A percentile compares a stretch with the other conserved stretches of the same genome.
These are phyloP conservation scores for Neurospora cerealis DNA, from an alignment of 495 filamentous ascomycete genomes.

Conservation along the genomic window DNA sequence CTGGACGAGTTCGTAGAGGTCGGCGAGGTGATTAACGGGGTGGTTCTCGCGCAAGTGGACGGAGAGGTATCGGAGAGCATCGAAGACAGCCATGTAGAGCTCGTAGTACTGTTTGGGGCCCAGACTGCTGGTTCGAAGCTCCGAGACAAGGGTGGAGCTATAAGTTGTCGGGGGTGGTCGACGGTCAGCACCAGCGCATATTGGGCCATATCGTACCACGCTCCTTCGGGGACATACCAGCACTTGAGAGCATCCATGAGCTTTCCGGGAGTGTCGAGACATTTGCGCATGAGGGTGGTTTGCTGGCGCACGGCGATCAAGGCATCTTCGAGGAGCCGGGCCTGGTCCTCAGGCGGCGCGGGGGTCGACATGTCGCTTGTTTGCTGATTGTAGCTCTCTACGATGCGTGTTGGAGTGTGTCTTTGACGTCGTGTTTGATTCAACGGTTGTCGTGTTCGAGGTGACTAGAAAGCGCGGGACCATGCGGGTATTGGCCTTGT, in stretches of 20 bases:
- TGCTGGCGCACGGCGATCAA: slow-evolving; percentile 93
- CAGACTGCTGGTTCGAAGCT: slow-evolving; percentile 88
- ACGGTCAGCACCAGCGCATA: background rate
- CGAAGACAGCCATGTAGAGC: slow-evolving; percentile 98
- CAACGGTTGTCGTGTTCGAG: background rate
- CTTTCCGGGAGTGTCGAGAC: slow-evolving; percentile 93
- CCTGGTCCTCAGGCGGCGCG: slow-evolving; percentile 77
- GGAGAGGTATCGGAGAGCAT: slow-evolving; percentile 92
- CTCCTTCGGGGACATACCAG: slow-evolving; percentile 52
- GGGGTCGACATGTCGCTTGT: slow-evolving; percentile 44
- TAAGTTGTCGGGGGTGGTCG: background rate
- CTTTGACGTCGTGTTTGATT: background rate
- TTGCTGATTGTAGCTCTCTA: background rate
- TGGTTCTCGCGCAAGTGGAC: slow-evolving; percentile 95
- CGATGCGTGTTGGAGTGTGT: background rate
- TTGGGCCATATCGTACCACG: background rate
- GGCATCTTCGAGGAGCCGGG: slow-evolving; percentile 91
- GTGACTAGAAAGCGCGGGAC: background rate
- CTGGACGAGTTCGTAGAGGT: slow-evolving; percentile 96
- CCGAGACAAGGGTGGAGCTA: slow-evolving; percentile 94
- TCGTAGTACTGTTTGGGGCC: slow-evolving; percentile 99
- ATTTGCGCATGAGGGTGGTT: slow-evolving; percentile 91
- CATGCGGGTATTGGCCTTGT: background rate
- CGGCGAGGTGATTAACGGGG: slow-evolving; percentile 93
- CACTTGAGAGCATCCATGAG: slow-evolving; percentile 99